These are phyloP conservation scores for Acacia crassicarpa DNA, from an alignment of 306 rosid genomes.

Conservation along the genomic window DNA sequence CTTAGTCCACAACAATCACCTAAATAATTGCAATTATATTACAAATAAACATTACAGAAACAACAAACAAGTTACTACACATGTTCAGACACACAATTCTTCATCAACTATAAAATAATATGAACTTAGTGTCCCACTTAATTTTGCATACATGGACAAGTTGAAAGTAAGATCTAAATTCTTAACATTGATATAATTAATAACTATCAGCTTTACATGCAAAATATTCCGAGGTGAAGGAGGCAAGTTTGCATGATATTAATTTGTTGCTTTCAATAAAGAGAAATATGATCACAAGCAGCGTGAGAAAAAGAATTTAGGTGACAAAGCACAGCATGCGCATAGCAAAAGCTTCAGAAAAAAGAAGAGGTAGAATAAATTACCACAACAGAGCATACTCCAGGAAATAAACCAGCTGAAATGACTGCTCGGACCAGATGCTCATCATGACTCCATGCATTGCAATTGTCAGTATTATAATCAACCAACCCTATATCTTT, in stretches of 20 bases:
- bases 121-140: not conserved
- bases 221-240: not conserved
- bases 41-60: slow-evolving; percentile 22
- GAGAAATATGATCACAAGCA: slow-evolving; percentile 5
- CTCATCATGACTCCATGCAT: slow-evolving; percentile 67
- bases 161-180: not conserved
- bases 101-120: not conserved
- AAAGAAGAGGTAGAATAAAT: slow-evolving; percentile 38
- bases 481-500: slow-evolving; percentile 83
- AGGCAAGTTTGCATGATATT: not conserved
- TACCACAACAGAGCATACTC: slow-evolving; percentile 93
- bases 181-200: not conserved
- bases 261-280: not conserved
- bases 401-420: slow-evolving; percentile 92
- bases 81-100: not conserved
- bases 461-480: slow-evolving; percentile 51
- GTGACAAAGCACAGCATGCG: slow-evolving; percentile 20
- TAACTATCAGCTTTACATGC: not conserved
- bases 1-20: slow-evolving; percentile 24
- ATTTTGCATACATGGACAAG: not conserved
- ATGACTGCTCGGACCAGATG: slow-evolving; percentile 78
- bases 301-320: slow-evolving; percentile 15
- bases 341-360: slow-evolving; percentile 45
- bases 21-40: slow-evolving; percentile 15
- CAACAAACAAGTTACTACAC: not conserved